phyloP scores from a whole-genome alignment of 192 early-diverging fungal species.

The Linnemannia elongata region DNA sequence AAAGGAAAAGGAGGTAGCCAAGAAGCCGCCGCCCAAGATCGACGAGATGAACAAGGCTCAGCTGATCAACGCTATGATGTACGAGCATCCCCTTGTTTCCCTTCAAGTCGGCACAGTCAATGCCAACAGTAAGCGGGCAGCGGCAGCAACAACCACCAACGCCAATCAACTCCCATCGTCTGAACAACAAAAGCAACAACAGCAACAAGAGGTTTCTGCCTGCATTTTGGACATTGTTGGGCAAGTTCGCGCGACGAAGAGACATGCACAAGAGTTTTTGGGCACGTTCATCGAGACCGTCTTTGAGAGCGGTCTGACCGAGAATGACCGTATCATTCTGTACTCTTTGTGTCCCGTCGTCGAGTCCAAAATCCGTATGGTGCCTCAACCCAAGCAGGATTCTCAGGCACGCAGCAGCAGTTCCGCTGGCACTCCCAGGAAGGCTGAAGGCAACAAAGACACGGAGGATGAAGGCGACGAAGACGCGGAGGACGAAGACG shows the following conservation, averaged over 20 bases:
- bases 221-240: slow-evolving; percentile 3
- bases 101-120: too few species aligned
- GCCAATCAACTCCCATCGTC: too few species aligned
- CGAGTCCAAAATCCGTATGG: slow-evolving; percentile 4
- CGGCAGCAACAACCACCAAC: too few species aligned
- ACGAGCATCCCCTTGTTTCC: too few species aligned
- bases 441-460: not conserved
- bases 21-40: slow-evolving; percentile 13
- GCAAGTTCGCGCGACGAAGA: slow-evolving; percentile 16
- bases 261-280: slow-evolving; percentile 21
- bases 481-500: too few species aligned
- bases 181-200: slow-evolving; percentile 5
- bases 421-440: not conserved
- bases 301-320: slow-evolving; percentile 8
- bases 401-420: not conserved
- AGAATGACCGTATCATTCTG: slow-evolving; percentile 10
- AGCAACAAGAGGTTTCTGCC: slow-evolving; percentile 9
- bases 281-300: slow-evolving; percentile 16
- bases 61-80: too few species aligned
- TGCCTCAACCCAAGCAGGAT: slow-evolving; percentile 15
- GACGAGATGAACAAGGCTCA: slow-evolving; percentile 15
- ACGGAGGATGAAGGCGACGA: slow-evolving; percentile 6
- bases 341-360: slow-evolving; percentile 14
- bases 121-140: too few species aligned
- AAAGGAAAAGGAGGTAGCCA: not conserved